Percentiles rank a stretch among this genome's conserved stretches.
Conservation (phyloP, 495 filamentous ascomycete genomes). For the Pyrenula massariospora region DNA sequence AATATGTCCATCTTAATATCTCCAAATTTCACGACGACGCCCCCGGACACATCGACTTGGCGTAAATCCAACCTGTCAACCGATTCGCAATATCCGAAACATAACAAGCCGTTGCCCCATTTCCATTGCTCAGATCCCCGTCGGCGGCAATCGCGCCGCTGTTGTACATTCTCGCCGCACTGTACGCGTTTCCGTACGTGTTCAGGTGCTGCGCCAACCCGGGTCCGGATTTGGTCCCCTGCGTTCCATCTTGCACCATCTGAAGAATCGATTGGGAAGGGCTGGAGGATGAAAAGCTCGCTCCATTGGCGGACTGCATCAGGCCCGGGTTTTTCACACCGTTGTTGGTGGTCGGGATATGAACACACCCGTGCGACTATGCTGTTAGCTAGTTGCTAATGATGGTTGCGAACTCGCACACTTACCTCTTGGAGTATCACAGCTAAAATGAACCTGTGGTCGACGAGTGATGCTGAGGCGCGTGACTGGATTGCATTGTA, state of each 20-base stretch:
- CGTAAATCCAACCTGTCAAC: conserved; percentile 20
- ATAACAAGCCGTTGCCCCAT: conserved; percentile 21
- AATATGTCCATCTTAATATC: not conserved
- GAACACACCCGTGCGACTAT: conserved; percentile 17
- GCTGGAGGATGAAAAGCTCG: conserved; percentile 9
- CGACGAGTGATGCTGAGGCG: conserved; percentile 14
- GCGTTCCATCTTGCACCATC: conserved; percentile 25
- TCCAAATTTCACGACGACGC: not conserved
- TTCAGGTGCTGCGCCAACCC: conserved; percentile 22
- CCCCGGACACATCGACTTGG: conserved; percentile 3
- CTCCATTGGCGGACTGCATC: conserved; percentile 22
- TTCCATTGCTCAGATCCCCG: conserved; percentile 15
- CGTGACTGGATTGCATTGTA: conserved; percentile 20
- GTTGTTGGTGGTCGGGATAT: conserved; percentile 1
- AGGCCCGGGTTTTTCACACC: conserved; percentile 19
- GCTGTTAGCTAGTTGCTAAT: not conserved
- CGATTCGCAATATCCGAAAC: conserved; percentile 28
- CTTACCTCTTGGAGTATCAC: conserved; percentile 25
- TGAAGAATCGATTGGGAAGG: conserved; percentile 15
- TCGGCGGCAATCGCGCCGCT: conserved; percentile 18
- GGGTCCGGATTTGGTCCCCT: conserved; percentile 17
- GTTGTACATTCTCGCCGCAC: conserved; percentile 23
- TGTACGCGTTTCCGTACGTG: conserved; percentile 19
- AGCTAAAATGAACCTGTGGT: conserved; percentile 23
- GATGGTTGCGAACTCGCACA: not conserved